A percentile compares a stretch with the other conserved stretches of the same genome.
Conservation (phyloP, 176 grass and related monocot genomes). For the Paspalum notatum region DNA sequence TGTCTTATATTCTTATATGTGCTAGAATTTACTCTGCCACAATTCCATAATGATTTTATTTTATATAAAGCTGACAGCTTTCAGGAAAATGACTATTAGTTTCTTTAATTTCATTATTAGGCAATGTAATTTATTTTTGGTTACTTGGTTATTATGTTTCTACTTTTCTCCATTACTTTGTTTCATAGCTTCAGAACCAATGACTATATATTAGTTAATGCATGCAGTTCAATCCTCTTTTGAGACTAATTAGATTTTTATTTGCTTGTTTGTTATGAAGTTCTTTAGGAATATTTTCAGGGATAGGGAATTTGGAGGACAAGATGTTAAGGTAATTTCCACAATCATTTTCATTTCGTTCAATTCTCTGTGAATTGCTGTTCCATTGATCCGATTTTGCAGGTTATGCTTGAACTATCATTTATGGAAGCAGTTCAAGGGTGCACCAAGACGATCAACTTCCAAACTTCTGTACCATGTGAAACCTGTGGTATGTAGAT, state of each 20-base stretch:
- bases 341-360: slow-evolving; percentile 1
- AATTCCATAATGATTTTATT: slow-evolving; percentile 5
- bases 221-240: slow-evolving; percentile 2
- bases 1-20: slow-evolving; percentile 22
- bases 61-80: background rate
- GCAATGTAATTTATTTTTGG: background rate
- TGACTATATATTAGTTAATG: background rate
- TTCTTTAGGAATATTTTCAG: slow-evolving; percentile 88
- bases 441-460: slow-evolving; percentile 78
- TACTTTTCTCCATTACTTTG: slow-evolving; percentile 1
- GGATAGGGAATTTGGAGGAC: slow-evolving; percentile 75
- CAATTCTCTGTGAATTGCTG: slow-evolving; percentile 25
- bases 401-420: slow-evolving; percentile 84
- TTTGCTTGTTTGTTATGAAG: slow-evolving; percentile 59
- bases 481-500: slow-evolving; percentile 75
- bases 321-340: slow-evolving; percentile 82
- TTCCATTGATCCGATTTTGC: slow-evolving; percentile 34
- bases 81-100: background rate
- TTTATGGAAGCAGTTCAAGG: slow-evolving; percentile 99
- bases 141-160: background rate
- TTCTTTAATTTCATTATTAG: slow-evolving; percentile 21
- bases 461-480: slow-evolving; percentile 73
- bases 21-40: background rate
- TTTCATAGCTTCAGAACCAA: slow-evolving; percentile 8
- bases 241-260: slow-evolving; percentile 31